Base-by-base conservation (phyloP, 495 filamentous ascomycete genomes). In the Tricharina praecox region DNA sequence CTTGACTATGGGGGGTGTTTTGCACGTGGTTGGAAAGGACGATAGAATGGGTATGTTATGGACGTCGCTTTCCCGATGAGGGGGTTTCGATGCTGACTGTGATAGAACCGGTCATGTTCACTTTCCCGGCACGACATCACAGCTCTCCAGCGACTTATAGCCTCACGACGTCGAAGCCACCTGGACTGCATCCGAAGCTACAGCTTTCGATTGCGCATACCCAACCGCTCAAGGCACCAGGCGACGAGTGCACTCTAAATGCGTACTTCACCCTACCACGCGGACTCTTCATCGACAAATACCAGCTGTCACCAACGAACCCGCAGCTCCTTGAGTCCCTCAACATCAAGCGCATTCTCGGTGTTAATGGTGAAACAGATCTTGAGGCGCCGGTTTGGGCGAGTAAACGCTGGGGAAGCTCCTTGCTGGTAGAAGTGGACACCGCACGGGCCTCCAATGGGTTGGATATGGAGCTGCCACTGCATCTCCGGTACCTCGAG, bases 341-440 rank as follows among this genome's bases (percentile, higher is more conserved):
- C 41, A 80, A 86, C 55, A 66, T 97, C 37, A 69, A 67, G 20
- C 64, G 70, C 0, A 62, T 95, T 33, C 76, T 73, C 33, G 75
- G 75, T 45, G 70, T 82, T 37, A 28, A 19, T 26, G 78, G 84
- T 33, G 84, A 84, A 35, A 84, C 85, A 2, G 90, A 96, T 53
- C 85, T 97, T 39, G 90, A 97, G 64, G 85, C 85, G 0, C 90
- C 90, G 8, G 78, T 79, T 52, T 97, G 90, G 70, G 75, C 75
- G 9, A 68, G 82, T 35, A 59, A 69, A 20, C 58, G 69, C 47
- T 96, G 90, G 92, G 90, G 90, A 16, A 84, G 78, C 10, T 75
- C 72, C 9, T 67, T 87, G 47, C 71, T 96, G 11, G 54, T 94
- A 16, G 79, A 93, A 56, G 70, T 97, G 15, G 51, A 56, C 28